Evolutionary conservation across 495 filamentous ascomycete species (phyloP), one percentile per base, ranked within the genome.

Genomic region (Chaetomium fimeti): DNA sequence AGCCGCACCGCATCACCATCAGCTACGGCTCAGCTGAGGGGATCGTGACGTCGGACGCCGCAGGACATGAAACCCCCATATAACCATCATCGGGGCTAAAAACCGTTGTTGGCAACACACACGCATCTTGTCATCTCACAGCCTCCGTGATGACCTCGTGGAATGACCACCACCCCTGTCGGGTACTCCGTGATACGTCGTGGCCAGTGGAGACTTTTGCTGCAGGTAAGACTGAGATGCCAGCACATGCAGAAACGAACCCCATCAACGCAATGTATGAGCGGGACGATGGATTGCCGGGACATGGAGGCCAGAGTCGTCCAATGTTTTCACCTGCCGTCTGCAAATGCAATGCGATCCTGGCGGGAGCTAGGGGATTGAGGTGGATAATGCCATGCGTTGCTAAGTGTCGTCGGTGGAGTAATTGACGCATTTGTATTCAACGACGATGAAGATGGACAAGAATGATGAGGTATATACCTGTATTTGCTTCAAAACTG

Each of bases 251-350:
- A 47, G 40, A 43, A 49, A 49, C 16, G 18, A 11, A 24, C 45
- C 20, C 45, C 45, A 49, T 49, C 40, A 24, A 20, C n/a, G 45
- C 45, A 60, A 60, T 60, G 58, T 51, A 60, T 42, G 58, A 51
- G 58, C 58, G 58, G 58, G 57, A 20, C 43, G 43, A 12, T 16
- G 12, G 27, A 5, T 1, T 2, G 57, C 5, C 15, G 12, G 16
- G n/a, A 7, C n/a, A 18, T 47, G 43, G 18, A 20, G 43, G 40
- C 40, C 11, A 2, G 40, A 43, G 16, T 47, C 43, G 43, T 47
- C 43, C 43, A 47, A 47, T 22, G 43, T 47, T 47, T 43, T 36
- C 40, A 43, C 40, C 13, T 3, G 4, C 16, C 16, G 40, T 43
- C 32, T 40, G 54, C 32, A 28, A 22, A 20, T 56, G 53, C 28